Conservation (phyloP, 2,329 filamentous ascomycete species). For the Onygenales sp. region DNA sequence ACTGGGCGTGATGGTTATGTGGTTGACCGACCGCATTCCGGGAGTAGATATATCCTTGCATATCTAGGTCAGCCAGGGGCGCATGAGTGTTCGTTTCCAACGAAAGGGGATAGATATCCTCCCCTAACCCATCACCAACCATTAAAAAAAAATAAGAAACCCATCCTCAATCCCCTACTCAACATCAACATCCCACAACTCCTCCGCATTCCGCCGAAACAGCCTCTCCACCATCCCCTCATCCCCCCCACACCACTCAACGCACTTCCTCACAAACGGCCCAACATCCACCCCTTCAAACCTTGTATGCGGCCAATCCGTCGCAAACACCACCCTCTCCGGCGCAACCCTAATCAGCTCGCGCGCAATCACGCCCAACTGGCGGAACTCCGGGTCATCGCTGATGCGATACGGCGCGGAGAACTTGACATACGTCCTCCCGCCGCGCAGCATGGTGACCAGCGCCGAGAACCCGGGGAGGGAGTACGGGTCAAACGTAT, state of each 20-base stretch:
- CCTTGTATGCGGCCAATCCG: slow-evolving; percentile 57
- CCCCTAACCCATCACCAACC: too few species aligned
- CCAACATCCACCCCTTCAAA: slow-evolving; percentile 49
- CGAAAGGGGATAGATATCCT: too few species aligned
- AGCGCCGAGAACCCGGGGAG: slow-evolving; percentile 43
- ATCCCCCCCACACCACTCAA: slow-evolving; percentile 44
- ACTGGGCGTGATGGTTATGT: too few species aligned
- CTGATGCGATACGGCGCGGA: slow-evolving; percentile 51
- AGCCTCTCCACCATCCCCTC: slow-evolving; percentile 37
- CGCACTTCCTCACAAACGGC: slow-evolving; percentile 44
- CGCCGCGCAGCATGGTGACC: slow-evolving; percentile 36
- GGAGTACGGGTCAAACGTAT: slow-evolving; percentile 31
- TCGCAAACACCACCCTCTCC: slow-evolving; percentile 47
- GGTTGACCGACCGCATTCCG: too few species aligned
- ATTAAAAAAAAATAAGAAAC: too few species aligned
- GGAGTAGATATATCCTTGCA: too few species aligned
- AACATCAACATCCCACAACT: slow-evolving; percentile 32
- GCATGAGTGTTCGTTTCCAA: too few species aligned
- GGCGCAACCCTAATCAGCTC: slow-evolving; percentile 41
- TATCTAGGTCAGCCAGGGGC: too few species aligned
- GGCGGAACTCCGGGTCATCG: slow-evolving; percentile 32
- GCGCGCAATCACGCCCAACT: slow-evolving; percentile 39
- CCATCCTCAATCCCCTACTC: neutral
- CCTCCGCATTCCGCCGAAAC: slow-evolving; percentile 48
- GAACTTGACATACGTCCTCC: slow-evolving; percentile 48